Percentiles rank a stretch among this genome's conserved stretches.
Conservation (phyloP, 2,329 filamentous ascomycete species). For the Cryphonectria nitschkei region DNA sequence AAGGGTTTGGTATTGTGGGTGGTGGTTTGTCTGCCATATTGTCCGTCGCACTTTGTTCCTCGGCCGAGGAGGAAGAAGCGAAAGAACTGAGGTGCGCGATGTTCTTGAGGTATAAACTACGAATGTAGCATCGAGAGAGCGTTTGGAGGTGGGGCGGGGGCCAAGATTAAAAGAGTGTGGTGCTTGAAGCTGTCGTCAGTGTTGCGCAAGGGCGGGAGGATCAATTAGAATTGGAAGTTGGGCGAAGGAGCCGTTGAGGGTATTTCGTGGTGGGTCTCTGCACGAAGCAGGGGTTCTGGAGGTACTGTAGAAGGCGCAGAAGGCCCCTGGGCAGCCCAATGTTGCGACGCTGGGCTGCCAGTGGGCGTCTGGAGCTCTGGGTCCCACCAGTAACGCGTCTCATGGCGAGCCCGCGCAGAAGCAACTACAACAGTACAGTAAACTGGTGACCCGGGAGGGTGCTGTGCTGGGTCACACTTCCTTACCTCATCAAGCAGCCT, state of each 20-base stretch:
- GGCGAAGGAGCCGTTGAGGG: neutral
- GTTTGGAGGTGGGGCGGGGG: too few species aligned
- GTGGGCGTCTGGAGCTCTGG: too few species aligned
- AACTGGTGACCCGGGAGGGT: too few species aligned
- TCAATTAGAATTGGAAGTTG: neutral
- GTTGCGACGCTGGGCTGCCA: neutral
- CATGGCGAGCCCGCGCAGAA: too few species aligned
- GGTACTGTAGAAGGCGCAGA: too few species aligned
- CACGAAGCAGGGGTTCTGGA: too few species aligned
- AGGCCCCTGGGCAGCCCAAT: too few species aligned
- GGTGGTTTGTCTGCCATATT: conserved; percentile 12
- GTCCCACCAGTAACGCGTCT: too few species aligned
- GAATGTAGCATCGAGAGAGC: neutral
- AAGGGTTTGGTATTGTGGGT: conserved; percentile 4
- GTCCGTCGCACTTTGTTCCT: neutral
- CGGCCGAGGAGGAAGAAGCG: neutral
- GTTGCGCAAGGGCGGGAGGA: neutral
- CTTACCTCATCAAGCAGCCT: neutral
- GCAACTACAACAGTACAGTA: too few species aligned
- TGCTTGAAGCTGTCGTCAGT: neutral
- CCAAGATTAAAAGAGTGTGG: neutral
- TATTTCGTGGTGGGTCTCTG: neutral
- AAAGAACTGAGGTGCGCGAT: neutral
- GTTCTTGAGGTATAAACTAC: too few species aligned
- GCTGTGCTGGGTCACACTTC: too few species aligned